A percentile compares a stretch with the other conserved stretches of the same genome.
Evolutionary conservation across 768 basidiomycete species (phyloP).

Genomic region (Lentinus tigrinus): DNA sequence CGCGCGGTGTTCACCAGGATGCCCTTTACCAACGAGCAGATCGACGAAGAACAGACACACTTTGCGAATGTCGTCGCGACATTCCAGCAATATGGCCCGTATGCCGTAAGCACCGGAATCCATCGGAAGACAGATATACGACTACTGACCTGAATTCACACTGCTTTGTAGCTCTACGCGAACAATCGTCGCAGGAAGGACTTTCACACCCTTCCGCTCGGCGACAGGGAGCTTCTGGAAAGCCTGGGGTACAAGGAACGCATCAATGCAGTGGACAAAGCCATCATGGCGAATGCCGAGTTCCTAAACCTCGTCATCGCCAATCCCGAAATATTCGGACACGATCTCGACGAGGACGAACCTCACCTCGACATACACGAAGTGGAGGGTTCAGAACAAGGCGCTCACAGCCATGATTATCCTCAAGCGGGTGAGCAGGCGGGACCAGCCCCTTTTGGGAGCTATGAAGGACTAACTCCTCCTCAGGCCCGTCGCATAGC

Average conservation of each 20-base stretch:
- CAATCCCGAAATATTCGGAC: conserved; percentile 80
- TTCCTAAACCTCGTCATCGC: conserved; percentile 75
- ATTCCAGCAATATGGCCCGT: conserved; percentile 72
- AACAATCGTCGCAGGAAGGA: conserved; percentile 77
- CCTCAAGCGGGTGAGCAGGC: neutral
- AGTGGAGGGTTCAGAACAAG: neutral
- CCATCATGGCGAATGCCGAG: conserved; percentile 76
- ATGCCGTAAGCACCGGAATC: conserved; percentile 52
- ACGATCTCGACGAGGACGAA: conserved; percentile 37
- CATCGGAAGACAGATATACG: neutral
- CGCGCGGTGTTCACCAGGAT: neutral
- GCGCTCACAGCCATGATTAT: too few relatives aligned
- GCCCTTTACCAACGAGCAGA: conserved; percentile 31
- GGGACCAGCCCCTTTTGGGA: neutral
- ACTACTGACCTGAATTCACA: too few relatives aligned
- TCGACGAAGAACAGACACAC: conserved; percentile 62
- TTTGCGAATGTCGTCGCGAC: conserved; percentile 75
- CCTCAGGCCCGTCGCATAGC: conserved; percentile 25
- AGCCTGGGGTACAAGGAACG: conserved; percentile 75
- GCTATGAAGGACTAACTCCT: too few relatives aligned
- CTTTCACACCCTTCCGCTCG: conserved; percentile 62
- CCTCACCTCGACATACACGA: neutral
- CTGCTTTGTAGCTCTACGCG: conserved; percentile 54
- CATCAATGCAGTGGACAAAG: conserved; percentile 75
- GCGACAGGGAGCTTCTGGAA: conserved; percentile 69